A percentile compares a stretch with the other conserved stretches of the same genome.
These are phyloP conservation scores for Monosporascus sp. DNA, from an alignment of 2,329 filamentous ascomycete species.

Conservation along the genomic window DNA sequence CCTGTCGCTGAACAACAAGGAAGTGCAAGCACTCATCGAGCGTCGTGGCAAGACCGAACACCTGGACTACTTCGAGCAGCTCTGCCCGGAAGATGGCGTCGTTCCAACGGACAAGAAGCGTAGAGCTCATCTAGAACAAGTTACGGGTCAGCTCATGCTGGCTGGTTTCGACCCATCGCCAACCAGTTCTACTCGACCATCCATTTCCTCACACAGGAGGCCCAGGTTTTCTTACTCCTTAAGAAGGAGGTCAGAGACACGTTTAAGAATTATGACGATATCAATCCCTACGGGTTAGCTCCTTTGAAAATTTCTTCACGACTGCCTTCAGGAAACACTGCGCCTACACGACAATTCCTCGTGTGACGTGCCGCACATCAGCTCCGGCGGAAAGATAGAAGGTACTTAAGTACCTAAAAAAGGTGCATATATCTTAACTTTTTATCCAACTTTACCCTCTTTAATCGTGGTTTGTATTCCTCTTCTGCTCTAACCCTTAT, in stretches of 20 bases:
- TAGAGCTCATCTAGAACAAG: constrained; percentile 11
- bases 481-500: no score
- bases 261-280: not conserved
- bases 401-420: constrained; percentile 5
- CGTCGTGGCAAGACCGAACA: constrained; percentile 14
- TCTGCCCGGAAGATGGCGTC: constrained; percentile 11
- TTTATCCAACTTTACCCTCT: no score
- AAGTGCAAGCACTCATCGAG: constrained; percentile 13
- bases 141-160: constrained; percentile 15
- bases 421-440: not conserved
- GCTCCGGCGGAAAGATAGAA: constrained; percentile 8
- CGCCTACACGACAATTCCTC: constrained; percentile 5
- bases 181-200: constrained; percentile 13
- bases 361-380: constrained; percentile 6
- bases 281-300: not conserved
- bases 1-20: constrained; percentile 8
- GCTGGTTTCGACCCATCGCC: constrained; percentile 17
- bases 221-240: not conserved
- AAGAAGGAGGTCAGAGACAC: not conserved
- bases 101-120: constrained; percentile 10
- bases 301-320: constrained; percentile 6
- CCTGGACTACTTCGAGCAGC: constrained; percentile 20
- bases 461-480: no score
- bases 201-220: constrained; percentile 2
- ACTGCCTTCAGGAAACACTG: constrained; percentile 3